A percentile compares a stretch with the other conserved stretches of the same genome.
Evolutionary conservation across 1,139 yeast species (phyloP).

Genomic region (Geotrichum macrosporum): DNA sequence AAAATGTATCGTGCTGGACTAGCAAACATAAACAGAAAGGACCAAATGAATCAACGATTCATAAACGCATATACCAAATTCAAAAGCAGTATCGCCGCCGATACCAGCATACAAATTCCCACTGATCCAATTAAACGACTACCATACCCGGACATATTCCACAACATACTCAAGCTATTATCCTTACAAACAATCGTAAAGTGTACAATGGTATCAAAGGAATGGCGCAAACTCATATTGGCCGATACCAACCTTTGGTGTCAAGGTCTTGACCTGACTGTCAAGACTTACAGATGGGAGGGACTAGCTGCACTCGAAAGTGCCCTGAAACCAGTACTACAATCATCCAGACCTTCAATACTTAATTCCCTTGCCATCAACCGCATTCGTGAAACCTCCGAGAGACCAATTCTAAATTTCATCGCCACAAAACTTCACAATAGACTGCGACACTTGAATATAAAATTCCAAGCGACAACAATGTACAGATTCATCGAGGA

Average conservation of each 20-base stretch:
- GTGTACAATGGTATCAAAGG: constrained; percentile 13
- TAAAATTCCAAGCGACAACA: constrained; percentile 15
- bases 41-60: constrained; percentile 1
- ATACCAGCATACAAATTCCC: background rate
- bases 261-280: constrained; percentile 11
- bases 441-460: constrained; percentile 1
- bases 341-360: constrained; percentile 1
- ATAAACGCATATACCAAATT: constrained; percentile 5
- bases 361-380: constrained; percentile 12
- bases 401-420: constrained; percentile 6
- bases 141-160: constrained; percentile 18
- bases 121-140: constrained; percentile 9
- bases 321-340: constrained; percentile 12
- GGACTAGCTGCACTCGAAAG: background rate
- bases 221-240: constrained; percentile 12
- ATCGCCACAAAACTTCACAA: constrained; percentile 5
- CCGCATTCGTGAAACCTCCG: constrained; percentile 8
- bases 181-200: constrained; percentile 10
- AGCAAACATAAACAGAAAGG: background rate
- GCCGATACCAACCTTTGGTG: constrained; percentile 16
- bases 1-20: constrained; percentile 8
- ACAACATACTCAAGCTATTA: constrained; percentile 7
- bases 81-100: background rate
- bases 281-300: constrained; percentile 17
- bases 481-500: constrained; percentile 3